Base-by-base conservation (phyloP, 192 early-diverging fungal species). In the Paraglomus brasilianum region DNA sequence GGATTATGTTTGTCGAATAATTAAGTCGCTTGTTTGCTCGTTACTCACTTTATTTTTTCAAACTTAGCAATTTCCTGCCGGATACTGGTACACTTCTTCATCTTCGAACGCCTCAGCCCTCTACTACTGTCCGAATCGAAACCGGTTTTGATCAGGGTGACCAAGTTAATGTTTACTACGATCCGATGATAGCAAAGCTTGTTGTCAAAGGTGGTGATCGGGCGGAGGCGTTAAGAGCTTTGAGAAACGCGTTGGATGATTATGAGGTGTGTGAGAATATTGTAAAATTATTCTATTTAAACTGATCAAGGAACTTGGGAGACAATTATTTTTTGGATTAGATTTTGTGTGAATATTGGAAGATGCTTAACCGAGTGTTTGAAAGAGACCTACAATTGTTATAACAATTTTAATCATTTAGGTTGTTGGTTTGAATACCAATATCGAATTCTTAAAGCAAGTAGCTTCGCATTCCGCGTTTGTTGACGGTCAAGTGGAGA, bases 141-240 rank as follows among this genome's bases (percentile, higher is more conserved):
- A 96, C 96, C 4, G 96, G 96, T 50, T 95, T 96, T 47, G 75
- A 89, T 24, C 79, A 92, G 67, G 96, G 96, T 30, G 96, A 98
- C 75, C 82, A 89, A 52, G 91, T 98, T 73, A 91, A 86, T 57
- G 93, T 98, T 2, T 83, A 94, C 76, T 98, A 98, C 71, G 95
- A 95, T 69, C 93, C 93, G 55, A 95, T 94, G 93, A 96, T 98
- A 22, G 91, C 93, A 46, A 98, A 98, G 79, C 81, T 98, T 57
- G 87, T 98, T 60, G 94, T 95, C 36, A 83, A 83, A 22, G 94
- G 92, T 38, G 74, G 81, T 40, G 85, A 96, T 82, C 86, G 96
- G 52, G 82, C 80, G 15, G 92, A 89, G 39, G 96, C 96, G 1
- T 77, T 98, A 63, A 83, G 92, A 6, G 82, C 85, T 17, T 80